Conservation (phyloP, 1,284 basidiomycete genomes). For the Ganoderma leucocontextum region DNA sequence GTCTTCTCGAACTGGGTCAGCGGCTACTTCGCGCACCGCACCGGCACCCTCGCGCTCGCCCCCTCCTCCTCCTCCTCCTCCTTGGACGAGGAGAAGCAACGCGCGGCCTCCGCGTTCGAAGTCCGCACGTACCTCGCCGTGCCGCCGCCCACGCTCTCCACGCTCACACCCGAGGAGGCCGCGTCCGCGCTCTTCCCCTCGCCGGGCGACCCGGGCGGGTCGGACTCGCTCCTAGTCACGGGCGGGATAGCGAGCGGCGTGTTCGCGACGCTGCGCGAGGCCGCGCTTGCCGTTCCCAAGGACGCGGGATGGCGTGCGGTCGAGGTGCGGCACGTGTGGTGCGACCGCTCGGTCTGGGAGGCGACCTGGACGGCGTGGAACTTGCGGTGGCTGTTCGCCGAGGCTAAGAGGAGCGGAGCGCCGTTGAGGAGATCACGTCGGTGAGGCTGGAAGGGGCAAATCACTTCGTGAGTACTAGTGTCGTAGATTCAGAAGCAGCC, state of each 20-base stretch:
- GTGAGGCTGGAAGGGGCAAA: constrained; percentile 25
- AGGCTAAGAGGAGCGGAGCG: constrained; percentile 10
- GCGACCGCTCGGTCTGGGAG: constrained; percentile 29
- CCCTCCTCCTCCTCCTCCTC: not conserved
- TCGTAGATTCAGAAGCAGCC: too few species aligned
- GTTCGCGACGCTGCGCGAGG: constrained; percentile 20
- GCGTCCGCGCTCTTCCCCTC: constrained; percentile 17
- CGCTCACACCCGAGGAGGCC: constrained; percentile 27
- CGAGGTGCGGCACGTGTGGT: constrained; percentile 22
- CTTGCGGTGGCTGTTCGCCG: constrained; percentile 2
- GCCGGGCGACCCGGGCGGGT: constrained; percentile 32
- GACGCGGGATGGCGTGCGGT: constrained; percentile 12
- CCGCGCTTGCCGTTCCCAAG: constrained; percentile 20
- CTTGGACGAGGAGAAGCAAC: not conserved
- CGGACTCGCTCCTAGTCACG: constrained; percentile 28
- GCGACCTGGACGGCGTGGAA: constrained; percentile 20
- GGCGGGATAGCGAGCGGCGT: constrained; percentile 27
- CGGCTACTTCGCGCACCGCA: constrained; percentile 27
- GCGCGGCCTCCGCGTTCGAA: constrained; percentile 20
- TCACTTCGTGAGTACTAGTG: constrained; percentile 36
- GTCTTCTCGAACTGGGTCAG: constrained; percentile 37
- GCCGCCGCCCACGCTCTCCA: constrained; percentile 30
- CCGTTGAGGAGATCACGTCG: constrained; percentile 18
- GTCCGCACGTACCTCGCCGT: constrained; percentile 18
- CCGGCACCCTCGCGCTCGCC: not conserved